Percentiles rank a stretch among this genome's conserved stretches.
These are phyloP conservation scores for Vaccinium macrocarpon DNA, from an alignment of 148 eudicot species.

Conservation along the genomic window DNA sequence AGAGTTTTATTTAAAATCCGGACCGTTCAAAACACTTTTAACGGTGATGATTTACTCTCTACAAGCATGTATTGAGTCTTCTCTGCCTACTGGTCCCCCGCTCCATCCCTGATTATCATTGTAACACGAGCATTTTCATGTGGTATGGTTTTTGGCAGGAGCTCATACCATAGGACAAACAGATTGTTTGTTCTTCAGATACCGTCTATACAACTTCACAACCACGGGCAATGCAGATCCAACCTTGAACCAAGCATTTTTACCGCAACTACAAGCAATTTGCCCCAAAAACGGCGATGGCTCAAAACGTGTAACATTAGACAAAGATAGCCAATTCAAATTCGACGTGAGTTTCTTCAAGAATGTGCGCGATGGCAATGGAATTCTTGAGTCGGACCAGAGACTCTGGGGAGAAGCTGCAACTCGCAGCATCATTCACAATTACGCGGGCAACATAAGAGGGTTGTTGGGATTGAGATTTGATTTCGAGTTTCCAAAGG, in stretches of 20 bases:
- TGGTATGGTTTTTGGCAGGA: constrained; percentile 34
- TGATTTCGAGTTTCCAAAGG: constrained; percentile 56
- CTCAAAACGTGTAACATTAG: constrained; percentile 54
- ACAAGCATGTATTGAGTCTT: no score
- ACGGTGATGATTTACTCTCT: no score
- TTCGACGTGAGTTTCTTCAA: constrained; percentile 68
- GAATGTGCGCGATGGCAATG: constrained; percentile 60
- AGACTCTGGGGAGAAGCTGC: constrained; percentile 55
- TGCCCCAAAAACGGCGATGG: constrained; percentile 64
- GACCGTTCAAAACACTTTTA: no score
- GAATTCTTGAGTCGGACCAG: constrained; percentile 71
- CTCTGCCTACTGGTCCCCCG: no score
- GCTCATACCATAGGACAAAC: constrained; percentile 80
- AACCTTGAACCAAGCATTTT: constrained; percentile 42
- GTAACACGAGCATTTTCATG: not conserved
- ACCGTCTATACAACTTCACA: constrained; percentile 81
- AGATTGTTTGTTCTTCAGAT: constrained; percentile 59
- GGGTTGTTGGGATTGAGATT: constrained; percentile 68
- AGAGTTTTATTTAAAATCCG: no score
- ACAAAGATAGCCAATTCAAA: constrained; percentile 38
- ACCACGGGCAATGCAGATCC: constrained; percentile 72
- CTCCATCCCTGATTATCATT: no score
- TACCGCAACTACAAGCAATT: constrained; percentile 40
- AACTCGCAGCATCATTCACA: constrained; percentile 43
- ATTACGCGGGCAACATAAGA: constrained; percentile 62